Conservation (phyloP, 257 asterid species). For the Lavandula angustifolia region DNA sequence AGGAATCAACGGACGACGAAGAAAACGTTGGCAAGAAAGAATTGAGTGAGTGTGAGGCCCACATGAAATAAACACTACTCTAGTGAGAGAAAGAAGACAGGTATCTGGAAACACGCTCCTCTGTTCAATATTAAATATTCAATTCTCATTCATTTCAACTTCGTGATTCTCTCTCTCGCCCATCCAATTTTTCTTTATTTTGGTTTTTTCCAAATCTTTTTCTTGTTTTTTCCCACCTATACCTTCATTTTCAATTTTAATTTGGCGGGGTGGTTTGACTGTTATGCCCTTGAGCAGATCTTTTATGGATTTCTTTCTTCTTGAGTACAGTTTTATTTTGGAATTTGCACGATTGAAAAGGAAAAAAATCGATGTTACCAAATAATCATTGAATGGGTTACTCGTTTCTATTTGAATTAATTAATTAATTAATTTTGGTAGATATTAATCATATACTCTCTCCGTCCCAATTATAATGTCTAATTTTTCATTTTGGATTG, state of each 20-base stretch:
- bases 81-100: constrained; percentile 29
- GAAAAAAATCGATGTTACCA: no score
- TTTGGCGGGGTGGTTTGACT: constrained; percentile 15
- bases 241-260: constrained; percentile 35
- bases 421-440: no score
- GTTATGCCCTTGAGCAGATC: constrained; percentile 26
- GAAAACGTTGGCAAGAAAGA: constrained; percentile 33
- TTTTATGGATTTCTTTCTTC: not conserved
- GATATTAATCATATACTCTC: no score
- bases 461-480: no score
- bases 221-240: constrained; percentile 34
- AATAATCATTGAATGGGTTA: no score
- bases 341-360: no score
- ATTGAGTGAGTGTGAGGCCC: constrained; percentile 36
- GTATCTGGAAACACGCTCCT: constrained; percentile 59
- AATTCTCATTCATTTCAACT: constrained; percentile 35
- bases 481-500: no score
- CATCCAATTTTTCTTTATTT: constrained; percentile 21
- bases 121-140: constrained; percentile 47
- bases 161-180: constrained; percentile 37
- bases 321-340: not conserved
- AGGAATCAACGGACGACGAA: constrained; percentile 35
- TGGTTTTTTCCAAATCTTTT: not conserved
- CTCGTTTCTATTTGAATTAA: no score
- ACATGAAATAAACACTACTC: constrained; percentile 40